A percentile compares a stretch with the other conserved stretches of the same genome.
Evolutionary conservation across 2,329 filamentous ascomycete species (phyloP).

Genomic region (Penicillium sp.): DNA sequence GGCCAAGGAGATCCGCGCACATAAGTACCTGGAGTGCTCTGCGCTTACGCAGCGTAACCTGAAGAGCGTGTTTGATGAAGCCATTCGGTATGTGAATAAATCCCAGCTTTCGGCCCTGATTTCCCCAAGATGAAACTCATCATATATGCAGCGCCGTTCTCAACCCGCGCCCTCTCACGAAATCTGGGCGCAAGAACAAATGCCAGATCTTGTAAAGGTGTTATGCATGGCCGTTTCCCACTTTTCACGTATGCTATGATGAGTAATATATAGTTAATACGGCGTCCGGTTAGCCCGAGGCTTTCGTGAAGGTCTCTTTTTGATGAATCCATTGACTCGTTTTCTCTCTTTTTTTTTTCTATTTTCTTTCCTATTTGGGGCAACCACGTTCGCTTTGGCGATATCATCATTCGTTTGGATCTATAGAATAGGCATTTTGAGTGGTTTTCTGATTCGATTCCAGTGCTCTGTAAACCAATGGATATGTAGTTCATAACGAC

Average conservation of each 20-base stretch:
- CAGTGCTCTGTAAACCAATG: neutral
- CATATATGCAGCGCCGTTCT: conserved; percentile 44
- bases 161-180: conserved; percentile 47
- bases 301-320: conserved; percentile 22
- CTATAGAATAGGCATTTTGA: neutral
- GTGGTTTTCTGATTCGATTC: neutral
- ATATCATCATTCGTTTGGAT: neutral
- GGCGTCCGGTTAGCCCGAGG: conserved; percentile 35
- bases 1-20: conserved; percentile 90
- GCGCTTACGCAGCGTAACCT: conserved; percentile 93
- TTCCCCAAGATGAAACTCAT: neutral
- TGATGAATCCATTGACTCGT: conserved; percentile 30
- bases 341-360: conserved; percentile 19
- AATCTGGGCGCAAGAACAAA: conserved; percentile 46
- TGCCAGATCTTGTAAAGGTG: conserved; percentile 46
- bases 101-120: neutral
- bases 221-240: conserved; percentile 16
- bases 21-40: conserved; percentile 98
- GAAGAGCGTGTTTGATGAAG: conserved; percentile 98
- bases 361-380: neutral
- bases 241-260: conserved; percentile 33
- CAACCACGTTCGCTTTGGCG: neutral
- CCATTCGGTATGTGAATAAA: conserved; percentile 73
- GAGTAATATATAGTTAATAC: conserved; percentile 40
- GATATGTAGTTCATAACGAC: too few species aligned